Percentiles rank a stretch among this genome's conserved stretches.
These are phyloP conservation scores for Clonostachys byssicola DNA, from an alignment of 2,329 filamentous ascomycete genomes.

Conservation along the genomic window DNA sequence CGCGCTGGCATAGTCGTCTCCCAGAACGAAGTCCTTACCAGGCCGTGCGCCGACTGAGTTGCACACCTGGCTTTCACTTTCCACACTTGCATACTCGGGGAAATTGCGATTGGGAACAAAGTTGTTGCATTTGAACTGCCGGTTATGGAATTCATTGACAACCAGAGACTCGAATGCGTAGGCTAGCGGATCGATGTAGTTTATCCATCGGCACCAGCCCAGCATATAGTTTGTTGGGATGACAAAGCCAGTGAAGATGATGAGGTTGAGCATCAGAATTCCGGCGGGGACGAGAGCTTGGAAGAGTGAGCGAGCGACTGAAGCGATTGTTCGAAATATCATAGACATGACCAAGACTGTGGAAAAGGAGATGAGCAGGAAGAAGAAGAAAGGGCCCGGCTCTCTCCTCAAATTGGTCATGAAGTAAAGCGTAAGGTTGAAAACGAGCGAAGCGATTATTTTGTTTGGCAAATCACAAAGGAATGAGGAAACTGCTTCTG, in stretches of 20 bases:
- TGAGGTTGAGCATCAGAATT: conserved; percentile 24
- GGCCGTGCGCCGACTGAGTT: conserved; percentile 9
- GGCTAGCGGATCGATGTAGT: conserved; percentile 54
- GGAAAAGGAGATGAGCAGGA: conserved; percentile 70
- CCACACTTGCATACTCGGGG: no score
- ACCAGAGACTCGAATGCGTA: conserved; percentile 79
- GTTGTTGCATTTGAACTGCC: conserved; percentile 39
- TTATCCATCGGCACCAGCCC: conserved; percentile 12
- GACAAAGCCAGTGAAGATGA: conserved; percentile 44
- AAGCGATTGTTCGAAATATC: conserved; percentile 3
- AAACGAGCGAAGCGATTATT: conserved; percentile 37
- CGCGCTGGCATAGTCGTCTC: conserved; percentile 50
- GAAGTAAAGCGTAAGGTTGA: conserved; percentile 30
- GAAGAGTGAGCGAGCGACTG: conserved; percentile 15
- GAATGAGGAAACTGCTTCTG: conserved; percentile 12
- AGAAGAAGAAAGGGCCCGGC: conserved; percentile 25
- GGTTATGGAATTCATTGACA: conserved; percentile 75
- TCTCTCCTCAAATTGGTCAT: conserved; percentile 2
- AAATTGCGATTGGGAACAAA: no score
- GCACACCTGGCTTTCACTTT: no score
- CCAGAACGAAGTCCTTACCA: conserved; percentile 46
- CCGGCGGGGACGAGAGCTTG: conserved; percentile 20
- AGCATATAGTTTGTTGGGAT: conserved; percentile 39
- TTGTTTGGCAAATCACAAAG: conserved; percentile 34
- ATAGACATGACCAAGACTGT: conserved; percentile 62